Evolutionary conservation across 2,329 filamentous ascomycete species (phyloP).

Genomic region (Botrytis elliptica): DNA sequence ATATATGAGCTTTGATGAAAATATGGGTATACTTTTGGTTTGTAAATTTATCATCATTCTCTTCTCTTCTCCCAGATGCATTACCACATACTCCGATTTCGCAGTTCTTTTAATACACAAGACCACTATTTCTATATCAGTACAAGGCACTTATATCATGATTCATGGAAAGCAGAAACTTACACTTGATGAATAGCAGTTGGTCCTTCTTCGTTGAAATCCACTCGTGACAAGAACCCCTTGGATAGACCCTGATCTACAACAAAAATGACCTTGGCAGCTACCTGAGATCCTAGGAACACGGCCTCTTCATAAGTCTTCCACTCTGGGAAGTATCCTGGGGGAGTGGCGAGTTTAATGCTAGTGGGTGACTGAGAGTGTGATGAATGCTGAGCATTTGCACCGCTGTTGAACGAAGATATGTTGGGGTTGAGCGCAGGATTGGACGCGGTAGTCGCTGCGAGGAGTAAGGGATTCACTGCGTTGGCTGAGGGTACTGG

Average conservation of each 20-base stretch:
- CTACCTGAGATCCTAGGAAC: slow-evolving; percentile 71
- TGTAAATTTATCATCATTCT: slow-evolving; percentile 10
- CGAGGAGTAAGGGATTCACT: slow-evolving; percentile 88
- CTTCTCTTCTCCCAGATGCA: not conserved
- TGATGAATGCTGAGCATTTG: slow-evolving; percentile 49
- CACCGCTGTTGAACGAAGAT: slow-evolving; percentile 38
- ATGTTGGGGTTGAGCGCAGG: slow-evolving; percentile 40
- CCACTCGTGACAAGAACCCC: slow-evolving; percentile 63
- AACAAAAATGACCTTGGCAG: slow-evolving; percentile 69
- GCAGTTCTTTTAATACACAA: slow-evolving; percentile 16
- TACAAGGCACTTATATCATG: not conserved
- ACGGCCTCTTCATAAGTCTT: slow-evolving; percentile 57
- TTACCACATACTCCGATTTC: slow-evolving; percentile 7
- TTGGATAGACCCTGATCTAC: slow-evolving; percentile 61
- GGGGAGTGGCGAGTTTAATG: slow-evolving; percentile 63
- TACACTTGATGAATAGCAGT: slow-evolving; percentile 40
- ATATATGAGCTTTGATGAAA: not conserved
- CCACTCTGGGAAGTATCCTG: slow-evolving; percentile 71
- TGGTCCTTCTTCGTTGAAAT: slow-evolving; percentile 41
- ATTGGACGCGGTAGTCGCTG: slow-evolving; percentile 70
- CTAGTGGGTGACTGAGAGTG: slow-evolving; percentile 68
- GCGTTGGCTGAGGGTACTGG: slow-evolving; percentile 57
- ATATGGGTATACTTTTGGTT: slow-evolving; percentile 18
- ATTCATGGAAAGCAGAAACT: slow-evolving; percentile 23
- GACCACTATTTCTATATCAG: slow-evolving; percentile 14